phyloP scores from a whole-genome alignment of 225 moss, liverwort and hornwort genomes.

The Pseudoscleropodium purum region DNA sequence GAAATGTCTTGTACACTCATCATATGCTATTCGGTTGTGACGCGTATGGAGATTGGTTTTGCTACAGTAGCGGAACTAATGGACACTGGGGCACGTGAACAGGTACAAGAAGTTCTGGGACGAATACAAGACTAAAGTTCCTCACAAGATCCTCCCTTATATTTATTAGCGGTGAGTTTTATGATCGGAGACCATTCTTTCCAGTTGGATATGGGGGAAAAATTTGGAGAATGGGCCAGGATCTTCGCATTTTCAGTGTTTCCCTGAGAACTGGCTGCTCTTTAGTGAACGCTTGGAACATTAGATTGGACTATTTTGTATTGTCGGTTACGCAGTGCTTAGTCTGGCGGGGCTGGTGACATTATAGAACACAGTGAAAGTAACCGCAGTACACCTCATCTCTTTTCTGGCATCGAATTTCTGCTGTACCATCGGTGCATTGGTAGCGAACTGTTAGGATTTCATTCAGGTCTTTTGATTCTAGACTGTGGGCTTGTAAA shows the following conservation, averaged over 20 bases:
- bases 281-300: not conserved
- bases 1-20: not conserved
- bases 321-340: not conserved
- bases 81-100: not conserved
- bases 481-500: not conserved
- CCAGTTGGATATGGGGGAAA: not conserved
- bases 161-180: conserved; percentile 39
- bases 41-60: not conserved
- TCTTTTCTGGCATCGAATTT: not conserved
- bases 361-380: not conserved
- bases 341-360: not conserved
- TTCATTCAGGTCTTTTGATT: not conserved
- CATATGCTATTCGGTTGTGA: not conserved
- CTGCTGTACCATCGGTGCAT: not conserved
- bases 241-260: not conserved
- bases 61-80: not conserved
- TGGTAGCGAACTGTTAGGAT: not conserved
- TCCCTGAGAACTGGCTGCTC: not conserved
- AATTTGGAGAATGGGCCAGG: not conserved
- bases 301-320: not conserved
- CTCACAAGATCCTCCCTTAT: conserved; percentile 68
- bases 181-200: not conserved
- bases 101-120: conserved; percentile 97
- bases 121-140: conserved; percentile 68
- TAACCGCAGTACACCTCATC: not conserved